Evolutionary conservation across 176 grass and related monocot species (phyloP).

Genomic region (Oryza rufipogon): DNA sequence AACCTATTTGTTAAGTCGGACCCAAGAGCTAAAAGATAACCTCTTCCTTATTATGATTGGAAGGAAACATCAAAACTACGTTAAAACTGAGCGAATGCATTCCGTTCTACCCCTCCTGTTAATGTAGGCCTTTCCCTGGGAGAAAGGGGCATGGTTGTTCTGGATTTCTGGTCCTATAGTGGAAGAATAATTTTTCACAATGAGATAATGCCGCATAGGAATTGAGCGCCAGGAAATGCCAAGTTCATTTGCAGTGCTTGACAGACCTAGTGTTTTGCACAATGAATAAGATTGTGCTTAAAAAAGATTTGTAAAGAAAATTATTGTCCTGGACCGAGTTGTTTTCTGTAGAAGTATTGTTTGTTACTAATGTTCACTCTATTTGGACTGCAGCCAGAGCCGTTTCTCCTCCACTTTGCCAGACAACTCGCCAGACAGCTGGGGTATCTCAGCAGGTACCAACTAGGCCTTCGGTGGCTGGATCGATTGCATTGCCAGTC

Average conservation of each 20-base stretch:
- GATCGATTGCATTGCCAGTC: constrained; percentile 5
- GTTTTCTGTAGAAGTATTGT: not conserved
- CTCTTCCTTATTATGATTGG: too few species aligned
- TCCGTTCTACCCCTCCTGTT: too few species aligned
- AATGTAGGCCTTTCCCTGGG: too few species aligned
- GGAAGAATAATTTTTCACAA: not conserved
- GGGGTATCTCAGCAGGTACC: constrained; percentile 50
- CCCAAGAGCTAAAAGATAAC: too few species aligned
- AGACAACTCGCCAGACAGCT: constrained; percentile 38
- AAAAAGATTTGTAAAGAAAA: constrained; percentile 16
- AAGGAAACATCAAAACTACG: too few species aligned
- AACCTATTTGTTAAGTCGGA: too few species aligned
- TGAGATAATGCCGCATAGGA: not conserved
- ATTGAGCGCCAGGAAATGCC: not conserved
- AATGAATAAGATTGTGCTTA: constrained; percentile 1
- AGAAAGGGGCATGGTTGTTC: too few species aligned
- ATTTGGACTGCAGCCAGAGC: constrained; percentile 45
- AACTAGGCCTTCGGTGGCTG: constrained; percentile 15
- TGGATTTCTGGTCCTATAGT: too few species aligned
- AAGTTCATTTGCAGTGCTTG: not conserved
- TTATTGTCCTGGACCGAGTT: constrained; percentile 10
- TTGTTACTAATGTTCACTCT: constrained; percentile 19
- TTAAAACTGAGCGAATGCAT: too few species aligned
- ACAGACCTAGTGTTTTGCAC: not conserved
- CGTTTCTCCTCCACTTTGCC: constrained; percentile 37